phyloP scores from a whole-genome alignment of 179 eudicot species.

The Sideroxylon spinosum region DNA sequence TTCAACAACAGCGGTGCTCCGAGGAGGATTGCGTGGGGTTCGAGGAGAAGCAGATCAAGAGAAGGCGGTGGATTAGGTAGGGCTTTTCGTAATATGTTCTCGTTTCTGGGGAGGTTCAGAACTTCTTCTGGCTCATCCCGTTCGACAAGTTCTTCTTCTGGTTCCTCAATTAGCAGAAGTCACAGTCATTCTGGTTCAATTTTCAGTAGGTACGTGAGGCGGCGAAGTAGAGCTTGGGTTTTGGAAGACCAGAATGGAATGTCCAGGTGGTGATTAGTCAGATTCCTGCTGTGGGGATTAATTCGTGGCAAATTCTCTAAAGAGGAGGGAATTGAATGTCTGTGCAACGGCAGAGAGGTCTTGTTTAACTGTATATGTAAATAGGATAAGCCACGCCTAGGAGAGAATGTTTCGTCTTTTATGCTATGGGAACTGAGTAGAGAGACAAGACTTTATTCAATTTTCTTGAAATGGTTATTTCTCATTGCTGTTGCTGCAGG shows the following conservation, averaged over 20 bases:
- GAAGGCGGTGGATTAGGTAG: constrained; percentile 26
- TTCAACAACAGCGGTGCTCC: constrained; percentile 24
- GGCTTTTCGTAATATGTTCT: constrained; percentile 27
- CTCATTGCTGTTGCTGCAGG: neutral
- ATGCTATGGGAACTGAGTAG: neutral
- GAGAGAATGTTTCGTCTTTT: neutral
- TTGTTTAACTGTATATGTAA: neutral
- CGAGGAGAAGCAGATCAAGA: constrained; percentile 28
- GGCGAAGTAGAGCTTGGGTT: constrained; percentile 27
- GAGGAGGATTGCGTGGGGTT: constrained; percentile 33
- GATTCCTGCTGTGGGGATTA: neutral
- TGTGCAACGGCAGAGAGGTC: neutral
- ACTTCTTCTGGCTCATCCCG: constrained; percentile 4
- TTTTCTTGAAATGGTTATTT: neutral
- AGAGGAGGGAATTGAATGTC: neutral
- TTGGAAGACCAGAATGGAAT: constrained; percentile 23
- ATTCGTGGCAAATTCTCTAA: neutral
- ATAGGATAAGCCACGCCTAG: neutral
- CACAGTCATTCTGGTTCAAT: constrained; percentile 19
- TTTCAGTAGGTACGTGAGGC: constrained; percentile 23
- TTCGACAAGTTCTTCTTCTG: neutral
- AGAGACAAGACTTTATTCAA: neutral
- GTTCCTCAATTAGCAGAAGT: constrained; percentile 18
- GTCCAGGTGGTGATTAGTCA: constrained; percentile 22
- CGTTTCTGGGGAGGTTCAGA: constrained; percentile 31